phyloP scores from a whole-genome alignment of 2,329 filamentous ascomycete species.

The Zymoseptoria crescenta region DNA sequence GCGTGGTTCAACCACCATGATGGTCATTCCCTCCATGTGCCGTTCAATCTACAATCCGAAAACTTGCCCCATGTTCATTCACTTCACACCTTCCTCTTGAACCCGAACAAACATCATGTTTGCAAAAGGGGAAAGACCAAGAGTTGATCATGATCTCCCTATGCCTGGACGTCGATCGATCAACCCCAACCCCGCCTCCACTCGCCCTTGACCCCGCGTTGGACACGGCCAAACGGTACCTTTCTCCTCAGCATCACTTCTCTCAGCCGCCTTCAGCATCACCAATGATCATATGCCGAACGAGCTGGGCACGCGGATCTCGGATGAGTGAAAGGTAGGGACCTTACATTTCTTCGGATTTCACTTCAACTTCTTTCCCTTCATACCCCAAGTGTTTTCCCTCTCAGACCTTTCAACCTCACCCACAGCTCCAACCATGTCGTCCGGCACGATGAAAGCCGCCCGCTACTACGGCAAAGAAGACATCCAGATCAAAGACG shows the following conservation, averaged over 20 bases:
- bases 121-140: background rate
- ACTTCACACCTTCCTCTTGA: background rate
- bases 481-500: slow-evolving; percentile 48
- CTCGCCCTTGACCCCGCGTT: background rate
- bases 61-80: background rate
- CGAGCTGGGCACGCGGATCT: background rate
- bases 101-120: no score
- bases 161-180: background rate
- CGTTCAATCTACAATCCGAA: no score
- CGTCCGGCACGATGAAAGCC: slow-evolving; percentile 40
- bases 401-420: background rate
- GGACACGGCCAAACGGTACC: background rate
- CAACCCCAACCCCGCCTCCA: no score
- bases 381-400: no score
- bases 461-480: slow-evolving; percentile 49
- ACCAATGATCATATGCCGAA: background rate
- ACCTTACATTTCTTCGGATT: background rate
- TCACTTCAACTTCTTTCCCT: background rate
- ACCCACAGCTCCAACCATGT: background rate
- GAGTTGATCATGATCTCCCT: background rate
- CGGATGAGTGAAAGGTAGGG: background rate
- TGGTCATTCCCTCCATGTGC: background rate
- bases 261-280: no score
- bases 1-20: background rate
- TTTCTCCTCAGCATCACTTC: background rate